Evolutionary conservation across 805 yeast genomes (phyloP), one percentile per base, ranked within the genome.

Genomic region (Ogataea trehaloabstinens): DNA sequence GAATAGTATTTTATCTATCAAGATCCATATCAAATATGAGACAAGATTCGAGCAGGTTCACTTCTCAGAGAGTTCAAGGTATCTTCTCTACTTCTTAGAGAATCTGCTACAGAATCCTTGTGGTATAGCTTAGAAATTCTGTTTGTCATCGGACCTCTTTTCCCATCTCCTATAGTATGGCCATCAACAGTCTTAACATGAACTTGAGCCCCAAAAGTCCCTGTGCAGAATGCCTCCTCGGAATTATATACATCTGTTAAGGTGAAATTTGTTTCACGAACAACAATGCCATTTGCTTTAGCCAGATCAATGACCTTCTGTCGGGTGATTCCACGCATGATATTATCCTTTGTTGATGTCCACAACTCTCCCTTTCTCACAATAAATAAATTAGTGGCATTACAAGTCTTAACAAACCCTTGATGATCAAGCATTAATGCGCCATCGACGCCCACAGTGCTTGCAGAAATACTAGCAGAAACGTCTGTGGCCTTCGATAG

Each of bases 401-500:
- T 42, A 31, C 46, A 38, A 3, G 42, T 42, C 21, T 42, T 42
- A 13, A 42, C 46, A 24, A 38, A 38, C 8, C 46, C 42, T n/a
- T 24, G 21, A 24, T 21, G 40, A 28, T 42, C 42, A n/a, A 42
- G 33, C 46, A 42, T 42, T 28, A 38, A 22, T 13, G 46, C 42
- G 6, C 38, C 46, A 28, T 42, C 46, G 3, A 40, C 46, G 3
- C 46, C 42, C 4, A 37, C 42, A n/a, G 34, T 31, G 4, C 28
- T 34, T 4, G 46, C 42, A 11, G 42, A 42, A 11, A 42, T 42
- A 21, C 42, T 42, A 2, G 46, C 46, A 19, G 36, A 28, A 1
- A 42, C 38, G 28, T 42, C 46, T 12, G 46, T 42, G 3, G 42
- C 46, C n/a, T 42, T 42, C 12, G 42, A 38, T 8, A 41, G 36